phyloP scores from a whole-genome alignment of 2,329 filamentous ascomycete genomes.

The Microcyclospora tardicrescens region DNA sequence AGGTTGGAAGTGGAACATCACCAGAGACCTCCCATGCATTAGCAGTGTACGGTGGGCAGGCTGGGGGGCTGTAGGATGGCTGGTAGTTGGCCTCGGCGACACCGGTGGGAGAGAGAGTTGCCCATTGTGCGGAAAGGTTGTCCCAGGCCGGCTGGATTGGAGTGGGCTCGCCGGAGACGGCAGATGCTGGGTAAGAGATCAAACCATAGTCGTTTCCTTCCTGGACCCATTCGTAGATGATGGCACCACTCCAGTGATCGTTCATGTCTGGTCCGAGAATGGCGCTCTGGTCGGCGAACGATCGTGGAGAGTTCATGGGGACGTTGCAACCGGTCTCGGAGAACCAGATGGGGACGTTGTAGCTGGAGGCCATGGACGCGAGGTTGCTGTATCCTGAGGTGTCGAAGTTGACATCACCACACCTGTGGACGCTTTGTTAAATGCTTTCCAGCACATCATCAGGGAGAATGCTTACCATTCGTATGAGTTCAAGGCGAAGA shows the following conservation, averaged over 20 bases:
- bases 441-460: not conserved
- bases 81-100: slow-evolving; percentile 54
- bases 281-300: slow-evolving; percentile 59
- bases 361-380: slow-evolving; percentile 52
- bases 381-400: slow-evolving; percentile 58
- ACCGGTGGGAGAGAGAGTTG: slow-evolving; percentile 55
- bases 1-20: slow-evolving; percentile 53
- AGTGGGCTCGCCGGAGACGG: slow-evolving; percentile 57
- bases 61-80: slow-evolving; percentile 46
- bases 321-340: slow-evolving; percentile 78
- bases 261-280: slow-evolving; percentile 67
- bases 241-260: slow-evolving; percentile 58
- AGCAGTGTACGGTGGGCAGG: slow-evolving; percentile 57
- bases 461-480: slow-evolving; percentile 9
- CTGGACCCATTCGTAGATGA: slow-evolving; percentile 83
- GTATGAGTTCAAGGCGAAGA: slow-evolving; percentile 66
- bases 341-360: slow-evolving; percentile 78
- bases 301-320: slow-evolving; percentile 38
- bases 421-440: slow-evolving; percentile 46
- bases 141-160: slow-evolving; percentile 63
- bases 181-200: slow-evolving; percentile 45
- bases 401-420: slow-evolving; percentile 38
- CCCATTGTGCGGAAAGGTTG: slow-evolving; percentile 68
- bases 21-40: slow-evolving; percentile 63
- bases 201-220: slow-evolving; percentile 75